Conservation (phyloP, 2,329 filamentous ascomycete genomes). For the Colletotrichum noveboracense region DNA sequence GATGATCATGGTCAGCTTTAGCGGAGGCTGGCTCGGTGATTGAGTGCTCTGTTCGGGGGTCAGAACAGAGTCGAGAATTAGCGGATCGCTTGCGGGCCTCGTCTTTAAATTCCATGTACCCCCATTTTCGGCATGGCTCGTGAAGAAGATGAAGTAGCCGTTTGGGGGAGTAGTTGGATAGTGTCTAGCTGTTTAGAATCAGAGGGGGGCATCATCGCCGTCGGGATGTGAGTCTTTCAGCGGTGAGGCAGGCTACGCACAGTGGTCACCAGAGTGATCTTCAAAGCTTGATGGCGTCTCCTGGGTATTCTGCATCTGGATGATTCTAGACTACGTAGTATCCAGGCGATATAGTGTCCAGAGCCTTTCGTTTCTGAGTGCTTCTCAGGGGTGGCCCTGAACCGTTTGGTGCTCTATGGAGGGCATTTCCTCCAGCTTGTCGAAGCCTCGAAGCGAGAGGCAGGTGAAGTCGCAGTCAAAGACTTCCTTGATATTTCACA, state of each 20-base stretch:
- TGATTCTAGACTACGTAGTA: background rate
- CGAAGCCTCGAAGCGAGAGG: background rate
- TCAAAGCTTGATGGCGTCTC: background rate
- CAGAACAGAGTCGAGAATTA: background rate
- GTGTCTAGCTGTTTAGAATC: background rate
- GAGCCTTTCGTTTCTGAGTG: background rate
- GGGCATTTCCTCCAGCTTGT: background rate
- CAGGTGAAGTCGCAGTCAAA: background rate
- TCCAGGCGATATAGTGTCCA: background rate
- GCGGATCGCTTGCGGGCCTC: background rate
- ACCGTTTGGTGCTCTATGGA: background rate
- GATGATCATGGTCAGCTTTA: background rate
- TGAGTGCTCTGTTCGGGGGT: background rate
- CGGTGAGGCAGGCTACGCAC: background rate
- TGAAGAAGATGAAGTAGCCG: background rate
- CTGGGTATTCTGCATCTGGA: background rate
- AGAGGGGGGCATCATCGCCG: background rate
- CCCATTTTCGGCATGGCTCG: background rate
- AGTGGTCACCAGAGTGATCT: background rate
- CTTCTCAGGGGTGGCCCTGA: background rate
- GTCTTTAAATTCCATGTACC: background rate
- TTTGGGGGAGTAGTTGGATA: background rate
- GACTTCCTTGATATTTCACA: background rate
- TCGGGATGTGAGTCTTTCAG: background rate
- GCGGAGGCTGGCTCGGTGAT: background rate